These are phyloP conservation scores for Podospora tetraspora DNA, from an alignment of 495 filamentous ascomycete species.

Conservation along the genomic window DNA sequence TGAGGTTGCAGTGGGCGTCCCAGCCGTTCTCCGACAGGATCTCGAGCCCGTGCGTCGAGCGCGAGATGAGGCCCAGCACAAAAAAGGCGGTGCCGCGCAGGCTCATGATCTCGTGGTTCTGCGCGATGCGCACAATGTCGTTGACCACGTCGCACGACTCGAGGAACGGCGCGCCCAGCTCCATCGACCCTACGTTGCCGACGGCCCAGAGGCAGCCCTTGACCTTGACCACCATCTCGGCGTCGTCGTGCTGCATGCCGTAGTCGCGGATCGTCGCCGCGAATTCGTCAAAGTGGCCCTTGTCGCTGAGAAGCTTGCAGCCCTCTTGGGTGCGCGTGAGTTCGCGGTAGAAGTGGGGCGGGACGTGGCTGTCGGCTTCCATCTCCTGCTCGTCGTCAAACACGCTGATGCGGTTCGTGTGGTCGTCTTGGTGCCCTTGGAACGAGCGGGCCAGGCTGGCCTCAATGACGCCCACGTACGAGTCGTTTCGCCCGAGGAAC, in stretches of 20 bases:
- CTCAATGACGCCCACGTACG: conserved; percentile 90
- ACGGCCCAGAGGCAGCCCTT: conserved; percentile 98
- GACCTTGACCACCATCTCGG: conserved; percentile 83
- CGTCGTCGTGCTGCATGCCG: conserved; percentile 74
- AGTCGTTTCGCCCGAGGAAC: conserved; percentile 93
- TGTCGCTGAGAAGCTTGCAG: conserved; percentile 81
- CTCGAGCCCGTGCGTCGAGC: conserved; percentile 86
- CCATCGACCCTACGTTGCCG: conserved; percentile 97
- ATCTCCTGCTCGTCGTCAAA: conserved; percentile 50
- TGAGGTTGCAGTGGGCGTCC: conserved; percentile 81
- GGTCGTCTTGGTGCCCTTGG: conserved; percentile 56
- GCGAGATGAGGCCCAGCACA: conserved; percentile 84
- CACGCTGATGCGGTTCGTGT: conserved; percentile 46
- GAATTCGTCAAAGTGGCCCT: conserved; percentile 94
- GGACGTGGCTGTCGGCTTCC: conserved; percentile 57
- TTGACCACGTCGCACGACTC: conserved; percentile 80
- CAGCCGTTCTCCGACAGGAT: conserved; percentile 82
- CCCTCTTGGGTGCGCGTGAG: conserved; percentile 88
- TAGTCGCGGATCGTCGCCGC: conserved; percentile 80
- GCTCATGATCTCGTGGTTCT: conserved; percentile 79
- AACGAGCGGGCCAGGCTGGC: conserved; percentile 90
- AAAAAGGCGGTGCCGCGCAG: conserved; percentile 95
- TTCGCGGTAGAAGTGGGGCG: conserved; percentile 95
- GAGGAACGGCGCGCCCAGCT: conserved; percentile 88
- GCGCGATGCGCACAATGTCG: conserved; percentile 79